Evolutionary conservation across 768 basidiomycete genomes (phyloP).

Genomic region (Boletus pseudopeckii): DNA sequence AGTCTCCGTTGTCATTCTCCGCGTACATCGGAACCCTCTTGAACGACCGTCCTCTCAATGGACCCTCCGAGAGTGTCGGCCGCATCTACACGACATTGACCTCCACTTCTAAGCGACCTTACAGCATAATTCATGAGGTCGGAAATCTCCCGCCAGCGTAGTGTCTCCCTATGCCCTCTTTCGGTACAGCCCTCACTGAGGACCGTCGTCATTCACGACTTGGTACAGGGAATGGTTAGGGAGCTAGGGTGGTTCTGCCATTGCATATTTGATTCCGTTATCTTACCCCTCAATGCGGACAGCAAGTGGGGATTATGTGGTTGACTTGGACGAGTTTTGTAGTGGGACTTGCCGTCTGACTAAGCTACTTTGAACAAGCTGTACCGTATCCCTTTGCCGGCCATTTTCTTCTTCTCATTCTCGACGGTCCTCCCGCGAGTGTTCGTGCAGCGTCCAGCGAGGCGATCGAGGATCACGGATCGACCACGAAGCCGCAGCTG

Average conservation of each 20-base stretch:
- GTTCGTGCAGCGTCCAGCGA: background rate
- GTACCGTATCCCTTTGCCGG: slow-evolving; percentile 6
- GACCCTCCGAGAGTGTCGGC: background rate
- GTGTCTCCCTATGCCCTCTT: background rate
- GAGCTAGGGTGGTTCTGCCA: background rate
- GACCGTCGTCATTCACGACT: no score
- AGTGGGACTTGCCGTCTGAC: slow-evolving; percentile 27
- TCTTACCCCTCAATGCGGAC: background rate
- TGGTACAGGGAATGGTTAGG: background rate
- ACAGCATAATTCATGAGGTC: background rate
- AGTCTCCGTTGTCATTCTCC: slow-evolving; percentile 29
- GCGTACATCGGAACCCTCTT: slow-evolving; percentile 23
- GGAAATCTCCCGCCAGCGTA: background rate
- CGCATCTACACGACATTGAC: background rate
- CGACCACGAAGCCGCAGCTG: slow-evolving; percentile 17
- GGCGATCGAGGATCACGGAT: slow-evolving; percentile 25
- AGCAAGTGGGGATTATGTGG: background rate
- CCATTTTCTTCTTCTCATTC: slow-evolving; percentile 17
- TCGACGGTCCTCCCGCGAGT: slow-evolving; percentile 13
- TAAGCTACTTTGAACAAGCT: slow-evolving; percentile 14
- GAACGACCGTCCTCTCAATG: no score
- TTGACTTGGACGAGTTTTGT: background rate
- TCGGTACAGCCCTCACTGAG: no score
- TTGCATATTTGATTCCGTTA: background rate
- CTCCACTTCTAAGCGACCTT: background rate